Base-by-base conservation (phyloP, 2,329 filamentous ascomycete species). In the Phaeosphaeriaceae sp. region DNA sequence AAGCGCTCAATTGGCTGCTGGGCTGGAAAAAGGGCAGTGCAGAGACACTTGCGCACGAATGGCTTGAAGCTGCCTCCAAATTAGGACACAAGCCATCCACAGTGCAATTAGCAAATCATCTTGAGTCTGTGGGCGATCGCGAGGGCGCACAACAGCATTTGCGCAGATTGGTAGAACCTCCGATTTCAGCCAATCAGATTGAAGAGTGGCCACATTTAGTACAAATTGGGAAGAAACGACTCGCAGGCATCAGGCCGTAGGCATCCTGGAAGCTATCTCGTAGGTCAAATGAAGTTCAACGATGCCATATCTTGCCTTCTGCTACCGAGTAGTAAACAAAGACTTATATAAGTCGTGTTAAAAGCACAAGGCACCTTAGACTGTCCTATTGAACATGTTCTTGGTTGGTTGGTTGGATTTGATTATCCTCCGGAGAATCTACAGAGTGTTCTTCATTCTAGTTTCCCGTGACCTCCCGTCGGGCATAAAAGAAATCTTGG, bases 191-290 rank as follows among this genome's bases (percentile, higher is more conserved):
- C 7, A 48, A 49, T 42, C 46, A 48, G 7, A 44, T 35, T 11
- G 68, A 71, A 42, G 56, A 68, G 47, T 70, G 66, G 60, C 59
- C 66, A 13, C 50, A 55, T 9, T 41, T 67, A 2, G 62, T 66
- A 3, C 51, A 56, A 36, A 26, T 64, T 30, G 68, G 63, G 15
- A 61, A 50, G 34, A 58, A 43, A 44, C 58, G 53, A 18, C 60
- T 69, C 33, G 57, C 57, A 4, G 45, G 45, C 8, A 36, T 26
- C 6, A 26, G 23, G 11, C 7, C 23, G 6, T 26, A 26, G 23
- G 23, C 23, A 7, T 7, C 6, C 23, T 26, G 6, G 23, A 6
- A 26, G 23, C 23, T 6, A 26, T n/a, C n/a, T n/a, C n/a, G n/a
- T n/a, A n/a, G n/a, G n/a, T n/a, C n/a, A n/a, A n/a, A n/a, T n/a